Evolutionary conservation across 148 eudicot genomes (phyloP).

Genomic region (Rhododendron simsii): DNA sequence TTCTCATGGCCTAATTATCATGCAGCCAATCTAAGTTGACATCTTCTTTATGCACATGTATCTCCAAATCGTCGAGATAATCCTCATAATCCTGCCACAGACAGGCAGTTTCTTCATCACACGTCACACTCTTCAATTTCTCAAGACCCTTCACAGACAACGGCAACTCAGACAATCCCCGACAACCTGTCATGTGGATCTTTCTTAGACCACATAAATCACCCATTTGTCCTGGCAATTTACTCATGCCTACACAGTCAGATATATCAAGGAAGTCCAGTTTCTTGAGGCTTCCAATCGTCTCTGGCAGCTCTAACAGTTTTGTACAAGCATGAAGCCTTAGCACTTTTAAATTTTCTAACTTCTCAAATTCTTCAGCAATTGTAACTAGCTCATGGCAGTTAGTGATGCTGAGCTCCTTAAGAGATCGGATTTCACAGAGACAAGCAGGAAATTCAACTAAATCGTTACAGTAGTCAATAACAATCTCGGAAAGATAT

Average conservation of each 20-base stretch:
- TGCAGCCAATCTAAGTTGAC: conserved; percentile 16
- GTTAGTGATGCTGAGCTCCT: conserved; percentile 21
- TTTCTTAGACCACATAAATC: conserved; percentile 13
- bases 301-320: conserved; percentile 9
- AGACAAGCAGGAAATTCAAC: conserved; percentile 16
- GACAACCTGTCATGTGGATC: conserved; percentile 22
- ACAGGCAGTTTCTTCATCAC: conserved; percentile 13
- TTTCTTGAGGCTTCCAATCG: conserved; percentile 17
- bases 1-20: background rate
- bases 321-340: conserved; percentile 15
- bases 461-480: conserved; percentile 27
- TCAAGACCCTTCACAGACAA: conserved; percentile 10
- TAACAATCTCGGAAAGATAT: conserved; percentile 19
- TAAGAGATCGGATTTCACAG: conserved; percentile 8
- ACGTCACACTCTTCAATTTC: conserved; percentile 6
- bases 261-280: conserved; percentile 19
- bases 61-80: conserved; percentile 1
- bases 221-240: conserved; percentile 18
- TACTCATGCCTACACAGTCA: conserved; percentile 2
- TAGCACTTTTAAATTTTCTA: conserved; percentile 15
- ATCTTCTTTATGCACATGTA: conserved; percentile 12
- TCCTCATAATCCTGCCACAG: conserved; percentile 9
- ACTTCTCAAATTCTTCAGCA: conserved; percentile 14
- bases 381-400: conserved; percentile 21
- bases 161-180: conserved; percentile 13